These are phyloP conservation scores for Cytospora leucostoma DNA, from an alignment of 2,329 filamentous ascomycete species.

Conservation along the genomic window DNA sequence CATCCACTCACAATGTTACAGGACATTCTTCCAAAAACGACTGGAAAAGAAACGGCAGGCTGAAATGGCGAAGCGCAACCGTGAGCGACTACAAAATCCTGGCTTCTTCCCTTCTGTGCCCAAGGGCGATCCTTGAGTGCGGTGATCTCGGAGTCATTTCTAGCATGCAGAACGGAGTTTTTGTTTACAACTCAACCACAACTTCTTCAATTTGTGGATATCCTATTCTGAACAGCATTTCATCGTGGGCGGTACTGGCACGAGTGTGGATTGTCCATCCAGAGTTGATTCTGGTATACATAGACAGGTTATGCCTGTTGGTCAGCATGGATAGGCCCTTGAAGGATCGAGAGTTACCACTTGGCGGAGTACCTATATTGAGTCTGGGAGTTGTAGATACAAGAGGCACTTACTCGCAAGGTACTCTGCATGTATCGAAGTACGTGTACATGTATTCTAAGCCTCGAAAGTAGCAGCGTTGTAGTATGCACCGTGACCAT, in stretches of 20 bases:
- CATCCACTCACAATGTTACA: conserved; percentile 39
- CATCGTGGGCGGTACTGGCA: background rate
- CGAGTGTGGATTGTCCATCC: background rate
- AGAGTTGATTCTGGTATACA: background rate
- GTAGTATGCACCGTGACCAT: conserved; percentile 16
- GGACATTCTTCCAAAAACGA: conserved; percentile 84
- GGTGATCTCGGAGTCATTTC: background rate
- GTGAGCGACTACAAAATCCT: conserved; percentile 77
- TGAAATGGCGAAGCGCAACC: conserved; percentile 79
- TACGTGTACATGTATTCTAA: background rate
- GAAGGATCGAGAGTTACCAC: background rate
- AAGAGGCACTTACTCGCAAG: background rate
- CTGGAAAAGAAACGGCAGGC: conserved; percentile 75
- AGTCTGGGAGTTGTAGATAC: background rate
- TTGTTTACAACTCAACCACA: background rate
- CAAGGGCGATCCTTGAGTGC: conserved; percentile 51
- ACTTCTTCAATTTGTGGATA: background rate
- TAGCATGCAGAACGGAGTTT: conserved; percentile 29
- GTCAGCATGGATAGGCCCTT: background rate
- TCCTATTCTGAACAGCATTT: background rate
- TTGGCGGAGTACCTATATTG: background rate
- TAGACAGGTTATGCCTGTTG: background rate
- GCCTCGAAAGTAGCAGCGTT: background rate
- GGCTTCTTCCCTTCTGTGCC: conserved; percentile 85
- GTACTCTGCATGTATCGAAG: conserved; percentile 1